Percentiles rank a stretch among this genome's conserved stretches.
Conservation (phyloP, 2,329 filamentous ascomycete species). For the Ascochyta viciae-villosae region DNA sequence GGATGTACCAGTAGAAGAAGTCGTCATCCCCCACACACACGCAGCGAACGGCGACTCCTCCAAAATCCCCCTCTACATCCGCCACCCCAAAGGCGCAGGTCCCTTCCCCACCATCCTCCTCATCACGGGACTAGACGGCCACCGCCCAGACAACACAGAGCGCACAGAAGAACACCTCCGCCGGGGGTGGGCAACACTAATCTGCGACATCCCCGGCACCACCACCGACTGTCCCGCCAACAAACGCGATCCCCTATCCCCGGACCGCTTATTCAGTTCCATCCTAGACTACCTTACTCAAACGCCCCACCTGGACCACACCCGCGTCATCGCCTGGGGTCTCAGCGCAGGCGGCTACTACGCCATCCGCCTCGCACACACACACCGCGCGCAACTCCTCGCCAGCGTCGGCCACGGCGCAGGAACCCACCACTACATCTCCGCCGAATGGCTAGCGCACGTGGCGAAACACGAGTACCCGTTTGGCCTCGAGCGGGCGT, state of each 20-base stretch:
- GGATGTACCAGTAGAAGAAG: conserved; percentile 65
- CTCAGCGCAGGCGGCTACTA: conserved; percentile 67
- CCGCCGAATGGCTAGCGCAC: conserved; percentile 59
- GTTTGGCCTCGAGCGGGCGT: conserved; percentile 60
- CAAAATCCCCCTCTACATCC: conserved; percentile 69
- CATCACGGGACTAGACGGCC: conserved; percentile 65
- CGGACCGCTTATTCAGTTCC: conserved; percentile 61
- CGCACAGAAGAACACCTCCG: conserved; percentile 56
- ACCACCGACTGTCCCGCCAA: conserved; percentile 60
- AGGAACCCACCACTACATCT: conserved; percentile 65
- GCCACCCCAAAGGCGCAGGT: conserved; percentile 56
- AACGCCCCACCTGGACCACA: conserved; percentile 55
- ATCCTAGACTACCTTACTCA: conserved; percentile 60
- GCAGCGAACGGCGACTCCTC: conserved; percentile 59
- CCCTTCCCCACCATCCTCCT: conserved; percentile 61
- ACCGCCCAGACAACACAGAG: conserved; percentile 58
- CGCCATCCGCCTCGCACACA: conserved; percentile 63
- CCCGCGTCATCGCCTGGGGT: conserved; percentile 60
- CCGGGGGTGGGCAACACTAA: conserved; percentile 57
- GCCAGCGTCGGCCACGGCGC: conserved; percentile 62
- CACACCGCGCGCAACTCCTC: conserved; percentile 56
- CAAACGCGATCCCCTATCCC: conserved; percentile 55
- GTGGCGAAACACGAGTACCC: conserved; percentile 65
- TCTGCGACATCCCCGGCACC: conserved; percentile 64
- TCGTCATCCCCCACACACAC: conserved; percentile 64